Evolutionary conservation across 1,284 basidiomycete species (phyloP), one percentile per base, ranked within the genome.

Genomic region (Rhizoctonia solani): DNA sequence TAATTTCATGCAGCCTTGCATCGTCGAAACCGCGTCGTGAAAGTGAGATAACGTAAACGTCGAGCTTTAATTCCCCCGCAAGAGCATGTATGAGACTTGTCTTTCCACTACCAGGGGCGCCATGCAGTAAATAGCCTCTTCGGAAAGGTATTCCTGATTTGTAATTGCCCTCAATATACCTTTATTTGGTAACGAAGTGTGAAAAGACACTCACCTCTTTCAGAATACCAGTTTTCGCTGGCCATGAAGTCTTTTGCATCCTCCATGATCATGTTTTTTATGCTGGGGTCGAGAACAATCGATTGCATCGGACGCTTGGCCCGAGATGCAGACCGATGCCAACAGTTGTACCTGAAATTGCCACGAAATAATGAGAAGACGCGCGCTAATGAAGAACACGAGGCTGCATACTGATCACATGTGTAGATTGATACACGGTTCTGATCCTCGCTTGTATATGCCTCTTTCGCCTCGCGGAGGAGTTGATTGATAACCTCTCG

Each of bases 41-140:
- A n/a, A 93, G 81, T 0, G 88, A 87, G 46, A 93, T 75, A 52
- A 90, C 83, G 74, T 89, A 92, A 50, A 93, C 84, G 71, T 91
- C 83, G 27, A 92, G 78, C 1, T 82, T 82, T 34, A 93, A 82
- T 75, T 89, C 88, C 13, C 89, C 88, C 0, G 90, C 90, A 13
- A 93, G 77, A 44, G 85, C 85, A 70, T 90, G 87, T 63, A 92
- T 77, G 86, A 72, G 88, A 79, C 86, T 88, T 0, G 88, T 89
- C 73, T 91, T 91, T 1, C 90, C 90, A 16, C 85, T 84, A 14
- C 89, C 89, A 23, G 90, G 87, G 3, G 83, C 85, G 37, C 90
- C 90, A 72, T 89, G 70, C 13, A 69, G 49, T 52, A 67, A 81
- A 75, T 89, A 90, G 4, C 88, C 88, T 5, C 88, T 79, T 21